phyloP scores from a whole-genome alignment of 2,329 filamentous ascomycete species.

The Claviceps citrina region DNA sequence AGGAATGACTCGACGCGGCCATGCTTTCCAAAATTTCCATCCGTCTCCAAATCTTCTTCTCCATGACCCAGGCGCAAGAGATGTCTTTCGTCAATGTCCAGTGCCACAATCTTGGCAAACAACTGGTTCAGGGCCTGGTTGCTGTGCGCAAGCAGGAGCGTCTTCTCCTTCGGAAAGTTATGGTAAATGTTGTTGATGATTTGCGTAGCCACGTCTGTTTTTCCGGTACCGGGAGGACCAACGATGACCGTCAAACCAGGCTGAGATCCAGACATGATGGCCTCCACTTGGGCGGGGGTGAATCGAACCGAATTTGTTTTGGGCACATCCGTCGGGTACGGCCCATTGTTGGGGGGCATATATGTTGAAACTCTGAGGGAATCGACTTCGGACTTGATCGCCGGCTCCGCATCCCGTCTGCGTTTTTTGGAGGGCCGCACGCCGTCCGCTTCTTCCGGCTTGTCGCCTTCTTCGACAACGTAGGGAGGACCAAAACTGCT shows the following conservation, averaged over 20 bases:
- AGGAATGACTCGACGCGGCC: conserved; percentile 91
- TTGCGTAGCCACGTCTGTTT: conserved; percentile 97
- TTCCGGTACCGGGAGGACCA: conserved; percentile 89
- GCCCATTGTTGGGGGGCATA: conserved; percentile 72
- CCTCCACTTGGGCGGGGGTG: conserved; percentile 79
- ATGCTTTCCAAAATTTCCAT: conserved; percentile 81
- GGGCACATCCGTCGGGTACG: conserved; percentile 72
- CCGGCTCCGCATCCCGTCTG: conserved; percentile 59
- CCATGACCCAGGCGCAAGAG: conserved; percentile 84
- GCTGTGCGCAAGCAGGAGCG: conserved; percentile 84
- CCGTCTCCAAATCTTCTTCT: conserved; percentile 81
- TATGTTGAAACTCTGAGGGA: conserved; percentile 77
- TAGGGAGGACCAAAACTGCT: conserved; percentile 78
- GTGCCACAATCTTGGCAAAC: conserved; percentile 91
- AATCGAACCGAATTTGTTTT: conserved; percentile 76
- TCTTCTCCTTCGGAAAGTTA: conserved; percentile 87
- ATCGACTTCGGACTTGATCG: conserved; percentile 45
- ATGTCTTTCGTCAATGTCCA: conserved; percentile 93
- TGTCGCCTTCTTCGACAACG: conserved; percentile 54
- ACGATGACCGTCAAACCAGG: conserved; percentile 88
- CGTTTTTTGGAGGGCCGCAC: conserved; percentile 68
- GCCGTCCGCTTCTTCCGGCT: conserved; percentile 32
- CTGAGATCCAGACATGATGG: conserved; percentile 84
- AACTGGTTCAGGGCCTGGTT: conserved; percentile 96
- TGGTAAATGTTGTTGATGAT: conserved; percentile 99